These are phyloP conservation scores for Gaeumannomyces tritici DNA, from an alignment of 2,329 filamentous ascomycete species.

Conservation along the genomic window DNA sequence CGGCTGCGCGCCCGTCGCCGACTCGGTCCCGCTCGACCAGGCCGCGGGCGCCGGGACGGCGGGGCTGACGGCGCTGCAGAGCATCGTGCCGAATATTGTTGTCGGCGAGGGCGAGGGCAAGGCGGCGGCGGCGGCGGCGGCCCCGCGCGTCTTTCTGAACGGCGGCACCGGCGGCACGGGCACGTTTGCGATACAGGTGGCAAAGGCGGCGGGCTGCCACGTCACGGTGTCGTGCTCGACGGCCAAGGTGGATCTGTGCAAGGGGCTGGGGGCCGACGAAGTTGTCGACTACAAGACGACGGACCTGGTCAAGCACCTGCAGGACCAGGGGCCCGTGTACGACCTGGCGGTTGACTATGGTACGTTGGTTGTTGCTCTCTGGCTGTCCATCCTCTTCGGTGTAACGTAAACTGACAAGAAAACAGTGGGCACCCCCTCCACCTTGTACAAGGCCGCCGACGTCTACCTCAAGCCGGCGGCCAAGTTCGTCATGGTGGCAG, in stretches of 20 bases:
- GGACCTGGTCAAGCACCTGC: slow-evolving; percentile 26
- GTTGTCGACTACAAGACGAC: slow-evolving; percentile 49
- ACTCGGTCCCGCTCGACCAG: slow-evolving; percentile 46
- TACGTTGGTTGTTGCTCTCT: background rate
- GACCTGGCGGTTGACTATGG: slow-evolving; percentile 46
- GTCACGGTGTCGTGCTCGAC: slow-evolving; percentile 43
- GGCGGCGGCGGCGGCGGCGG: too few relatives aligned
- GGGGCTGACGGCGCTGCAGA: slow-evolving; percentile 14
- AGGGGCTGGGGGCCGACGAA: slow-evolving; percentile 48
- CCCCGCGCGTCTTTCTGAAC: slow-evolving; percentile 40
- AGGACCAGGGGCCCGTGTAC: slow-evolving; percentile 35
- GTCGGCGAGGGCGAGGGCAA: slow-evolving; percentile 3
- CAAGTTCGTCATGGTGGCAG: slow-evolving; percentile 13
- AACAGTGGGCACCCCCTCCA: background rate
- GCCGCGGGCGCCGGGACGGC: slow-evolving; percentile 14
- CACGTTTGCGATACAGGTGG: slow-evolving; percentile 25
- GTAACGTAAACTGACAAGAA: slow-evolving; percentile 14
- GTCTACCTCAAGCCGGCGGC: slow-evolving; percentile 10
- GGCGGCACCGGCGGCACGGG: slow-evolving; percentile 27
- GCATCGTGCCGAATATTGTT: slow-evolving; percentile 10
- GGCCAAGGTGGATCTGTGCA: slow-evolving; percentile 45
- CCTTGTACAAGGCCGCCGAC: slow-evolving; percentile 11
- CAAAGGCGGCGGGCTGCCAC: slow-evolving; percentile 20
- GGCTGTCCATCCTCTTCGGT: background rate
- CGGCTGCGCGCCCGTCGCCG: slow-evolving; percentile 31